These are phyloP conservation scores for Colletotrichum sp. DNA, from an alignment of 2,329 filamentous ascomycete genomes.

Conservation along the genomic window DNA sequence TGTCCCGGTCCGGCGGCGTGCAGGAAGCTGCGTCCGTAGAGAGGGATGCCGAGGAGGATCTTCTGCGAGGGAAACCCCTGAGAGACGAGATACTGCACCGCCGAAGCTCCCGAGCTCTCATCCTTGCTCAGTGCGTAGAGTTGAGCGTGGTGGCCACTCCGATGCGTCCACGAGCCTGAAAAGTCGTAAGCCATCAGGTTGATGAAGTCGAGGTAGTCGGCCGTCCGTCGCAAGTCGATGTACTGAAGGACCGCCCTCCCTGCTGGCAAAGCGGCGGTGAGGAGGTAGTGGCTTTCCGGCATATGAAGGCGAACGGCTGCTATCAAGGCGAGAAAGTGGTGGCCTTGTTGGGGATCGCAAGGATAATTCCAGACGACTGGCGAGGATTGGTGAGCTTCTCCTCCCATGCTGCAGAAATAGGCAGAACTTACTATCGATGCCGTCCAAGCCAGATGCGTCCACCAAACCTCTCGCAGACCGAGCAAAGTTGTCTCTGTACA, in stretches of 20 bases:
- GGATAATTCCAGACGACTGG: constrained; percentile 85
- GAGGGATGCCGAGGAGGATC: constrained; percentile 77
- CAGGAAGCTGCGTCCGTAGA: constrained; percentile 78
- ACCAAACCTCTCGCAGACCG: constrained; percentile 70
- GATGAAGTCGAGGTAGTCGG: constrained; percentile 73
- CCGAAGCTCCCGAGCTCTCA: constrained; percentile 69
- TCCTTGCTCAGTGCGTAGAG: constrained; percentile 67
- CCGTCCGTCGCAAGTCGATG: constrained; percentile 69
- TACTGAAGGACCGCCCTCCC: constrained; percentile 68
- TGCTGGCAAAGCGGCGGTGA: constrained; percentile 77
- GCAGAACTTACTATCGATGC: constrained; percentile 68
- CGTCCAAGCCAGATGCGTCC: constrained; percentile 65
- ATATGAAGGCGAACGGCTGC: constrained; percentile 69
- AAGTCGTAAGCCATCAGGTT: constrained; percentile 87
- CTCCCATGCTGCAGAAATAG: neutral
- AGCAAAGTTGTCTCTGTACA: constrained; percentile 72
- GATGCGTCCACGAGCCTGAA: constrained; percentile 70
- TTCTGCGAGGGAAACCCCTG: constrained; percentile 73
- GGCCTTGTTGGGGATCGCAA: constrained; percentile 66
- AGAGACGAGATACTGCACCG: constrained; percentile 68
- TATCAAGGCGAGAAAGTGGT: constrained; percentile 73
- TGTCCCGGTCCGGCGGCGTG: constrained; percentile 70
- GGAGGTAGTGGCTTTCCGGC: constrained; percentile 70
- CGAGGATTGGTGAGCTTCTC: constrained; percentile 4
- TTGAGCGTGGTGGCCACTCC: constrained; percentile 77